Percentiles rank a stretch among this genome's conserved stretches.
These are phyloP conservation scores for Candida odintsovae DNA, from an alignment of 805 yeast species.

Conservation along the genomic window DNA sequence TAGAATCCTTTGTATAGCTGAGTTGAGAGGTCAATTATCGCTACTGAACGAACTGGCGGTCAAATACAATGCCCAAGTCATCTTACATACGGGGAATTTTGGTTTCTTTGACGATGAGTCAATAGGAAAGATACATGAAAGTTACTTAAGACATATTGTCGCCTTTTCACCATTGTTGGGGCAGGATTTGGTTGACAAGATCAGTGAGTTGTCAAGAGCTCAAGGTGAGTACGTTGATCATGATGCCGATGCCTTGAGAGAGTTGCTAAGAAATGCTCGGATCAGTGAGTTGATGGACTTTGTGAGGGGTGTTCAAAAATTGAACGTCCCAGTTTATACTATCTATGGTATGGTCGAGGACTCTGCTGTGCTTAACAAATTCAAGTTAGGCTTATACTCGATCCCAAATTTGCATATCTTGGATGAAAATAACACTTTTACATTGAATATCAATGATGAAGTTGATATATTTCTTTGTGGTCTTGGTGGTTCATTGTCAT, in stretches of 20 bases:
- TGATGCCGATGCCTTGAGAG: conserved; percentile 28
- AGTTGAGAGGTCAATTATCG: conserved; percentile 48
- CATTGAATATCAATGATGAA: conserved; percentile 32
- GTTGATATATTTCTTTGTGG: conserved; percentile 55
- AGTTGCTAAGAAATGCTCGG: conserved; percentile 27
- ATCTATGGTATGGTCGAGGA: conserved; percentile 77
- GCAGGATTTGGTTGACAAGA: conserved; percentile 40
- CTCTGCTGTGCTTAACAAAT: conserved; percentile 56
- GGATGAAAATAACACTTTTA: conserved; percentile 49
- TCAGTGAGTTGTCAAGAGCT: conserved; percentile 46
- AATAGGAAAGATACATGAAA: conserved; percentile 47
- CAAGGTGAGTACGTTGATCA: conserved; percentile 37
- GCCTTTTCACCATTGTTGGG: conserved; percentile 59
- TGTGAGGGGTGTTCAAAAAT: conserved; percentile 34
- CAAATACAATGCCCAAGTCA: conserved; percentile 40
- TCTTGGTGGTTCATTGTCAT: conserved; percentile 64
- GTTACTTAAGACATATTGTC: conserved; percentile 57
- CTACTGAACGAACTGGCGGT: conserved; percentile 44
- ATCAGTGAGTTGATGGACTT: conserved; percentile 50
- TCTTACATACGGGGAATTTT: conserved; percentile 73
- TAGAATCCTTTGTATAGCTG: conserved; percentile 46
- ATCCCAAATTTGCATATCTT: conserved; percentile 56
- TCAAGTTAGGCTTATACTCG: conserved; percentile 45
- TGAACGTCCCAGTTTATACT: conserved; percentile 64
- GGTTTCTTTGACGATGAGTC: conserved; percentile 66